Evolutionary conservation across 345 rosid species (phyloP), one percentile per base, ranked within the genome.

Genomic region (Litchi chinensis): DNA sequence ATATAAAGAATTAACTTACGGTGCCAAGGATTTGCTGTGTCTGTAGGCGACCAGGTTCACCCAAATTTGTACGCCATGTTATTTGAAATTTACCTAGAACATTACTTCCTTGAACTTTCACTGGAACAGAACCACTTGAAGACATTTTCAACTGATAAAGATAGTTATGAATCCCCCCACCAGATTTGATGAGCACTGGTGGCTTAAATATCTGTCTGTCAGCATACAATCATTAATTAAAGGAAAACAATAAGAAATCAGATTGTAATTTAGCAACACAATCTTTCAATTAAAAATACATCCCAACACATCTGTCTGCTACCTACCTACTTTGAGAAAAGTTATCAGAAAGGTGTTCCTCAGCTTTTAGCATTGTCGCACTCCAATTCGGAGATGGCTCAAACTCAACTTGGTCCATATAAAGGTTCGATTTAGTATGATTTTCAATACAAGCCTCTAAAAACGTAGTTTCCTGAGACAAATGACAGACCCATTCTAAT

Each of bases 381-480:
- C 65, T 88, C 98, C 98, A 94, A 82, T 86, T 82, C 80, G 86
- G 92, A 68, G 98, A 86, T 68, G 99, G 98, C 86, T 96, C 99
- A 85, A 96, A 96, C 85, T 96, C 98, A 81, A 94, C 98, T 93
- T 91, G 98, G 82, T 94, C 98, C 98, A 96, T 91, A 68, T 90
- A 93, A 83, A 94, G 97, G 86, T 87, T 91, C 59, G 95, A 79
- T 84, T 96, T 96, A 76, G 98, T 93, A 80, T 93, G 98, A 84
- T 94, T 96, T 82, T 94, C 98, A 80, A 96, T 90, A 86, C 97
- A 96, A 50, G 98, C 98, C 86, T 96, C 99, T 79, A 96, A 82
- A 80, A 81, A 93, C 73, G 98, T 94, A 44, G 84, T 83, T 82
- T 94, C 99, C 98, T 96, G 93, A 83, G 78, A 83, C 54, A 77